Percentiles rank a stretch among this genome's conserved stretches.
Evolutionary conservation across 257 asterid species (phyloP).

Genomic region (Fraxinus anomala): DNA sequence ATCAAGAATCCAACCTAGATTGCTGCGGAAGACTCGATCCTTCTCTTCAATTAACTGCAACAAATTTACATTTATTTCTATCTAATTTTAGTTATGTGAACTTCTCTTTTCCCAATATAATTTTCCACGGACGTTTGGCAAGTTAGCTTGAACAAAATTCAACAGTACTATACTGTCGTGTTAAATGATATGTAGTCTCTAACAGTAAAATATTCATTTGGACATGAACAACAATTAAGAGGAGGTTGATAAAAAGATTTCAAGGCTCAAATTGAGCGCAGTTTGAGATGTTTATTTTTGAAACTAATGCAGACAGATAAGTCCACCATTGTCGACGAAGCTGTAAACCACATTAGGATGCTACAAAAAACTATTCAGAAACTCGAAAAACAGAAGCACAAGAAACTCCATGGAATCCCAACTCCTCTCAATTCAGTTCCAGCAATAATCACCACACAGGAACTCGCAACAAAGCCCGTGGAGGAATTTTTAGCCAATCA

Average conservation of each 20-base stretch:
- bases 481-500: conserved; percentile 56
- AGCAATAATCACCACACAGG: conserved; percentile 20
- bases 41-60: background rate
- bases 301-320: conserved; percentile 59
- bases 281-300: background rate
- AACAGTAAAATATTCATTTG: too few relatives aligned
- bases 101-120: too few relatives aligned
- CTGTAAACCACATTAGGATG: conserved; percentile 47
- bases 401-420: conserved; percentile 33
- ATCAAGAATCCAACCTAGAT: background rate
- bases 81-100: background rate
- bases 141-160: too few relatives aligned
- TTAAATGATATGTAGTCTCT: too few relatives aligned
- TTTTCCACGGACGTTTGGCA: too few relatives aligned
- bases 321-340: conserved; percentile 73
- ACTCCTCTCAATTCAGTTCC: conserved; percentile 22
- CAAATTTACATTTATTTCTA: background rate
- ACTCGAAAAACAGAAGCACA: conserved; percentile 54
- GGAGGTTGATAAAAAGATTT: too few relatives aligned
- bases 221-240: too few relatives aligned
- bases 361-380: conserved; percentile 38
- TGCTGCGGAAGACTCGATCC: background rate
- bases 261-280: background rate
- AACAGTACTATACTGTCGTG: too few relatives aligned
- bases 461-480: conserved; percentile 32